phyloP scores from a whole-genome alignment of 2,329 filamentous ascomycete species.

The Truncatella angustata region DNA sequence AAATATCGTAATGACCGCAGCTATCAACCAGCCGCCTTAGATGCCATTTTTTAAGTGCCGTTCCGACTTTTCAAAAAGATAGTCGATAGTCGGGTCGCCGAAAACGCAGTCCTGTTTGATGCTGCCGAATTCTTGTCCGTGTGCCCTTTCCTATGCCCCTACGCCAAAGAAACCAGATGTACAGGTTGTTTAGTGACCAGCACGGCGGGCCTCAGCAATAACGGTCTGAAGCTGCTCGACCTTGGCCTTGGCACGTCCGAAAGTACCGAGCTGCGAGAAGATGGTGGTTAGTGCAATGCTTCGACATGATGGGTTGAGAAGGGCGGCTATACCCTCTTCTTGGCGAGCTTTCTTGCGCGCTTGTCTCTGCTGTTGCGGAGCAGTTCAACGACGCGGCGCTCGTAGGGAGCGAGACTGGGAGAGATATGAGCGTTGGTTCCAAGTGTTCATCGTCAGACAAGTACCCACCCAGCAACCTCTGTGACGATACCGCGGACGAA shows the following conservation, averaged over 20 bases:
- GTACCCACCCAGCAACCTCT: constrained; percentile 95
- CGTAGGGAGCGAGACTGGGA: constrained; percentile 82
- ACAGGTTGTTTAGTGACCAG: constrained; percentile 50
- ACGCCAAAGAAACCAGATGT: background rate
- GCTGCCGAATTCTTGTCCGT: too few species aligned
- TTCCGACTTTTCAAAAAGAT: too few species aligned
- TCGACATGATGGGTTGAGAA: too few species aligned
- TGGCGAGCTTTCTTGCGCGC: constrained; percentile 97
- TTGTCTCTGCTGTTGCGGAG: constrained; percentile 99
- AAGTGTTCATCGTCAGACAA: too few species aligned
- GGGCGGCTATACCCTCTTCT: constrained; percentile 97
- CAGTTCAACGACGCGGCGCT: constrained; percentile 98
- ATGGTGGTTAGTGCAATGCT: too few species aligned
- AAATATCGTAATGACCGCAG: too few species aligned
- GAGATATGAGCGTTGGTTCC: too few species aligned
- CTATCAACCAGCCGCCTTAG: too few species aligned
- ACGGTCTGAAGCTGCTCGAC: constrained; percentile 98
- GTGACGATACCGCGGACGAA: constrained; percentile 96
- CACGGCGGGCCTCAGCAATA: constrained; percentile 88
- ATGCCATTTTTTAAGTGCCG: too few species aligned
- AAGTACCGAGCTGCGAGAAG: constrained; percentile 79
- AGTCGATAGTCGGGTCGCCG: too few species aligned
- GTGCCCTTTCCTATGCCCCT: too few species aligned
- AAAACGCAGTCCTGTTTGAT: too few species aligned
- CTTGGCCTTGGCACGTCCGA: constrained; percentile 98